Evolutionary conservation across 2,329 filamentous ascomycete genomes (phyloP), one percentile per base, ranked within the genome.

Genomic region (Hypoxylon sp.): DNA sequence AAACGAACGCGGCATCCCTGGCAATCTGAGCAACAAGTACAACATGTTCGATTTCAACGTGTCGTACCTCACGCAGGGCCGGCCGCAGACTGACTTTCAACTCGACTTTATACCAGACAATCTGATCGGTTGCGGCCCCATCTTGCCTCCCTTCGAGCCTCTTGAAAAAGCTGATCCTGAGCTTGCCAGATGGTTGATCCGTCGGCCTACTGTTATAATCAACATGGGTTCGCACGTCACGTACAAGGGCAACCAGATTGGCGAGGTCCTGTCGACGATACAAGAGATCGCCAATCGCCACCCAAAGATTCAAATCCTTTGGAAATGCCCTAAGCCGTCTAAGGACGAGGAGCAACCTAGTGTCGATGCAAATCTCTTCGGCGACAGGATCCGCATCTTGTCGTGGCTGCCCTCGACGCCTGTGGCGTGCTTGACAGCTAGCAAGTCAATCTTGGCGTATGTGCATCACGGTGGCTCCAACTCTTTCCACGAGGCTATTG

Each of bases 221-320:
- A 57, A 57, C 45, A 57, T 57, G 54, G 54, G 54, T 2, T 57
- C 54, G n/a, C 54, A 57, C 54, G 32, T 57, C 32, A 57, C 54
- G 2, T 57, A 57, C 23, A 39, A 57, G 45, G 43, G 41, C 7
- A 47, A 57, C 30, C 54, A 57, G n/a, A 47, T 47, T 21, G 23
- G 23, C 11, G 54, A 57, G 45, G 54, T 57, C 4, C 5, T 57
- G 5, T 30, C 54, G 8, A 30, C 45, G 9, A 48, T 57, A 27
- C 43, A 48, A 12, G 29, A 57, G 32, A 8, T 37, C 23, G 54
- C 30, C 19, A 32, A 48, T 11, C 43, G 43, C n/a, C 32, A 57
- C 9, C 29, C 54, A 16, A 30, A 48, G 1, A 47, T 57, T 4
- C 54, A 57, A 25, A 39, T 57, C n/a, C 16, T 57, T 2, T 57